Base-by-base conservation (phyloP, 2,329 filamentous ascomycete species). In the Botrytis cinerea region DNA sequence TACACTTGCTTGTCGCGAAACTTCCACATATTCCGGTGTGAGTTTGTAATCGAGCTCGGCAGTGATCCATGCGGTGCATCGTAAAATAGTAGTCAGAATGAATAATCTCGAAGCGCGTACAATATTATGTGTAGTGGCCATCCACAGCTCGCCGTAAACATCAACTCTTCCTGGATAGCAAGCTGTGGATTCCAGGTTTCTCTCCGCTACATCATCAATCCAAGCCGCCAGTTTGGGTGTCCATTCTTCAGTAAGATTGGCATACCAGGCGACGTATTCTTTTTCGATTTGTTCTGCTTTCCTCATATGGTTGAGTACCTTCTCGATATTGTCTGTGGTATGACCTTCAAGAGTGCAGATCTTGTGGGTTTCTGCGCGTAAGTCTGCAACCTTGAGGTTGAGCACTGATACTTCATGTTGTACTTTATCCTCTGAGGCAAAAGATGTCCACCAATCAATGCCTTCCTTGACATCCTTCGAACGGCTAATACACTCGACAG, bases 1-100 rank as follows among this genome's bases (percentile, higher is more conserved):
- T 43, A 87, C 84, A 48, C 84, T 83, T 71, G 85, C 88, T 2
- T 83, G 84, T 48, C 84, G 81, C 20, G 86, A 84, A 6, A 87
- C 86, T 0, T 85, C 85, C 20, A 86, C 85, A 77, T 90, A 90
- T 80, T 90, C 87, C 45, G 87, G 84, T 14, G 88, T 90, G 3
- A 88, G 88, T 69, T 87, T 84, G 78, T 90, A 90, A 81, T 91
- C 88, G 18, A 86, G 83, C 0, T 87, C 87, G n/a, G 85, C 82
- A 77, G 85, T 87, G 28, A 88, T 82, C 88, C 88, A 90, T 8
- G 88, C 89, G 2, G 85, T 84, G 77, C 88, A 89, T 12, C 89
- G 86, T 22, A 90, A 86, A 62, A 87, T 85, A 35, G 89, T 82
- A 25, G 86, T 85, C 16, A 85, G 84, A 32, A 90, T 83, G 64